phyloP scores from a whole-genome alignment of 192 early-diverging fungal genomes.

The Powellomyces hirtus region DNA sequence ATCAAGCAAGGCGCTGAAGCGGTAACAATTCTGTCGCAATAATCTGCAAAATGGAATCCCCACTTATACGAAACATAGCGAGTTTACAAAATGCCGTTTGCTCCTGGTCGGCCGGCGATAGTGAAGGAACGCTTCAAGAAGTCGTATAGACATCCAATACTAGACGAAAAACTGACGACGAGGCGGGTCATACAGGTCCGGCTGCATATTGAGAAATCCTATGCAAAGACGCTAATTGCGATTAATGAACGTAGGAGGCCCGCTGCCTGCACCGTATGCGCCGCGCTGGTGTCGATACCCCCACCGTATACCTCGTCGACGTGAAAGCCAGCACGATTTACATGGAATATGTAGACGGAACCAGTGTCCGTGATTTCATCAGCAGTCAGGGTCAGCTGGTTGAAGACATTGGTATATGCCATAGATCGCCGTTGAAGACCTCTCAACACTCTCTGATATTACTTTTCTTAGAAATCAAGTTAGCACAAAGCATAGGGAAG shows the following conservation, averaged over 20 bases:
- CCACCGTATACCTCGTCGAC: constrained; percentile 81
- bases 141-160: constrained; percentile 83
- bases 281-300: constrained; percentile 73
- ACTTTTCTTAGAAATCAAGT: not conserved
- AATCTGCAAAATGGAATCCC: not conserved
- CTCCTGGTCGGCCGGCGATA: constrained; percentile 55
- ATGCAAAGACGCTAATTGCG: not conserved
- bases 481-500: constrained; percentile 37
- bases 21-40: constrained; percentile 39
- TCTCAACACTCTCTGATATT: too few relatives aligned
- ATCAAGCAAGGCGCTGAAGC: constrained; percentile 91
- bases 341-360: constrained; percentile 85
- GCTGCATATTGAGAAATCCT: not conserved
- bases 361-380: constrained; percentile 68
- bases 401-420: too few relatives aligned
- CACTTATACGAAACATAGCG: constrained; percentile 45
- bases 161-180: constrained; percentile 81
- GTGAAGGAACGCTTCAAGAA: constrained; percentile 95
- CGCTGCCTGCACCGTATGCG: constrained; percentile 74
- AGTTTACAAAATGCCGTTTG: constrained; percentile 70
- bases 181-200: constrained; percentile 67
- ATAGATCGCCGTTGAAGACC: too few relatives aligned
- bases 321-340: constrained; percentile 68
- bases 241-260: constrained; percentile 60
- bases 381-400: too few relatives aligned